phyloP scores from a whole-genome alignment of 208 protist genomes.

The Blastocrithidia nonstop region DNA sequence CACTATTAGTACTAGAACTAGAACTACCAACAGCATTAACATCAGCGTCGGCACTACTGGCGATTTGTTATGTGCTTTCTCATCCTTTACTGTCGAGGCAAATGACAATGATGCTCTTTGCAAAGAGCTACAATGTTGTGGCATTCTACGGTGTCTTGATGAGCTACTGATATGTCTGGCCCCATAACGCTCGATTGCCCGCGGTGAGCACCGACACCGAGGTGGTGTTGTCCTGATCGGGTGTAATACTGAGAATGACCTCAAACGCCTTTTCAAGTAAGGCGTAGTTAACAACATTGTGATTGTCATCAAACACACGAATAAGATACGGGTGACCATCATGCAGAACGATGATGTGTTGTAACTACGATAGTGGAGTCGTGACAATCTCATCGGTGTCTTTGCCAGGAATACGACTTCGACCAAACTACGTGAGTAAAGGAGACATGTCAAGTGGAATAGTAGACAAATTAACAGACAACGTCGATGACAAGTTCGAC shows the following conservation, averaged over 20 bases:
- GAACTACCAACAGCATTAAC: neutral
- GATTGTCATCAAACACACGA: constrained; percentile 46
- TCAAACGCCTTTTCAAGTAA: constrained; percentile 56
- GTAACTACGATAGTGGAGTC: constrained; percentile 42
- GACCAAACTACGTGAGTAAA: constrained; percentile 48
- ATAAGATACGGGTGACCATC: constrained; percentile 65
- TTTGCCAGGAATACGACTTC: constrained; percentile 54
- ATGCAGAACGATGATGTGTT: constrained; percentile 70
- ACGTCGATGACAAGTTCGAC: too few relatives aligned
- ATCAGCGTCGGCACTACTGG: constrained; percentile 1
- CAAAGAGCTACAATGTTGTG: constrained; percentile 38
- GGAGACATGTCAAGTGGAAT: constrained; percentile 59
- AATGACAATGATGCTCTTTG: constrained; percentile 57
- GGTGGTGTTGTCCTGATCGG: constrained; percentile 59
- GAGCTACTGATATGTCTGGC: constrained; percentile 63
- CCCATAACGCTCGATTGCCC: constrained; percentile 58
- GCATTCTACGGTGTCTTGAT: constrained; percentile 60
- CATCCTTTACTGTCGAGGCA: constrained; percentile 58
- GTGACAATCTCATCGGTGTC: constrained; percentile 33
- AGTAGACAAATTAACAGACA: too few relatives aligned
- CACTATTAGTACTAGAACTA: neutral
- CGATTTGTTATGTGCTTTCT: constrained; percentile 16
- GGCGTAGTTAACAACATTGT: constrained; percentile 14
- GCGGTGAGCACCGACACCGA: constrained; percentile 76
- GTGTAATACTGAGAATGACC: constrained; percentile 58